These are phyloP conservation scores for Hypoxylon trugodes DNA, from an alignment of 495 filamentous ascomycete species.

Conservation along the genomic window DNA sequence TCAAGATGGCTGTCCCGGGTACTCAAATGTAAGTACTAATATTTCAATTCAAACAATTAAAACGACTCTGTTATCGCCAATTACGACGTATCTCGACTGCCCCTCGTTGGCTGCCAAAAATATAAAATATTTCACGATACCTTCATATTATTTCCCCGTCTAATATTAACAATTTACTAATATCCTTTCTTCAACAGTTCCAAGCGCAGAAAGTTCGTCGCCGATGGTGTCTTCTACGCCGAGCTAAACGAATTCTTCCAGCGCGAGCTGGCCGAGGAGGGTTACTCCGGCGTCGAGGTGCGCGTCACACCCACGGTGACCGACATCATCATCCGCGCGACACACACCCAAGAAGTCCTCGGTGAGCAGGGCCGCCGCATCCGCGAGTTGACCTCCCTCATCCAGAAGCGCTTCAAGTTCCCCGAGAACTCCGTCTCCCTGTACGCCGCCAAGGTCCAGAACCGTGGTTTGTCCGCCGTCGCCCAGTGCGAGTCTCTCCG, in stretches of 20 bases:
- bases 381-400: conserved; percentile 98
- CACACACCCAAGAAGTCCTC: conserved; percentile 99
- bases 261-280: conserved; percentile 99
- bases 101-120: not conserved
- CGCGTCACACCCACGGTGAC: conserved; percentile 99
- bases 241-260: conserved; percentile 99
- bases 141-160: not conserved
- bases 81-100: not conserved
- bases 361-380: conserved; percentile 99
- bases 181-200: conserved; percentile 64
- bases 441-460: conserved; percentile 99
- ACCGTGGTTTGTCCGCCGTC: conserved; percentile 98
- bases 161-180: conserved; percentile 24
- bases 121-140: conserved; percentile 10
- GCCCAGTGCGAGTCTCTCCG: conserved; percentile 99
- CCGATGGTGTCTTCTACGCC: conserved; percentile 99
- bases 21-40: conserved; percentile 62
- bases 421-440: conserved; percentile 99
- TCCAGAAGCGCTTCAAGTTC: conserved; percentile 99
- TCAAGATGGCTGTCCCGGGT: conserved; percentile 61
- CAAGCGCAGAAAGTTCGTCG: conserved; percentile 99
- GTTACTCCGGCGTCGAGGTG: conserved; percentile 99
- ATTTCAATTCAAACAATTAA: not conserved
- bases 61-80: not conserved
- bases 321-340: conserved; percentile 99